phyloP scores from a whole-genome alignment of 257 asterid genomes.

The Avicennia marina region DNA sequence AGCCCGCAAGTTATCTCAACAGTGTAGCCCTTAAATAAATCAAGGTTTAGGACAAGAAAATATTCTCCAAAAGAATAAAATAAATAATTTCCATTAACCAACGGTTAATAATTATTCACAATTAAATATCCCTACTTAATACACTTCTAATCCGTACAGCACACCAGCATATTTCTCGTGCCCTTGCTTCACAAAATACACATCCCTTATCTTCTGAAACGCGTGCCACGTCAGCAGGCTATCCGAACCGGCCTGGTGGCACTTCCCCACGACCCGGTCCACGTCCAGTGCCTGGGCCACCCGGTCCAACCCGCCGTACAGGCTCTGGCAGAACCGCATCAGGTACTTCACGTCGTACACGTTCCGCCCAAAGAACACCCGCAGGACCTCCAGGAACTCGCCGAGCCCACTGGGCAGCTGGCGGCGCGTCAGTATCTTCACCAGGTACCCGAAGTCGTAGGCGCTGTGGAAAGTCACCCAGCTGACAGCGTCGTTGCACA shows the following conservation, averaged over 20 bases:
- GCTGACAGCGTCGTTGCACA: slow-evolving; percentile 47
- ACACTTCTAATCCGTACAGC: slow-evolving; percentile 60
- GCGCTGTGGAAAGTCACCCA: slow-evolving; percentile 85
- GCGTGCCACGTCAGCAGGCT: slow-evolving; percentile 79
- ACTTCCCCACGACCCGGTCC: slow-evolving; percentile 64
- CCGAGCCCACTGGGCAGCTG: slow-evolving; percentile 37
- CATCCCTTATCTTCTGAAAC: slow-evolving; percentile 51
- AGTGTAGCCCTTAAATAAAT: no score
- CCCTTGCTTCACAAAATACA: slow-evolving; percentile 44
- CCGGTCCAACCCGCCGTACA: slow-evolving; percentile 72
- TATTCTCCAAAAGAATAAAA: background rate
- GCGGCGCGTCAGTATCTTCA: slow-evolving; percentile 61
- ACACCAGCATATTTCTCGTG: slow-evolving; percentile 63
- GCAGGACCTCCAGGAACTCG: slow-evolving; percentile 39
- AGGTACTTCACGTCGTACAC: slow-evolving; percentile 66
- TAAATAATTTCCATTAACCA: background rate
- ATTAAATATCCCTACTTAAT: slow-evolving; percentile 8
- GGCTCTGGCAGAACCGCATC: slow-evolving; percentile 48
- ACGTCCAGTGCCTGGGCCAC: slow-evolving; percentile 49
- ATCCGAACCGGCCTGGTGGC: slow-evolving; percentile 79
- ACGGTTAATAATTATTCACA: background rate
- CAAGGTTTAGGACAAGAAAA: no score
- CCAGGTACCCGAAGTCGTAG: slow-evolving; percentile 64
- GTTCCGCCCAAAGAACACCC: slow-evolving; percentile 42
- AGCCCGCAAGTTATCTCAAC: no score